Evolutionary conservation across 805 yeast species (phyloP).

Genomic region (Candida ovalis): DNA sequence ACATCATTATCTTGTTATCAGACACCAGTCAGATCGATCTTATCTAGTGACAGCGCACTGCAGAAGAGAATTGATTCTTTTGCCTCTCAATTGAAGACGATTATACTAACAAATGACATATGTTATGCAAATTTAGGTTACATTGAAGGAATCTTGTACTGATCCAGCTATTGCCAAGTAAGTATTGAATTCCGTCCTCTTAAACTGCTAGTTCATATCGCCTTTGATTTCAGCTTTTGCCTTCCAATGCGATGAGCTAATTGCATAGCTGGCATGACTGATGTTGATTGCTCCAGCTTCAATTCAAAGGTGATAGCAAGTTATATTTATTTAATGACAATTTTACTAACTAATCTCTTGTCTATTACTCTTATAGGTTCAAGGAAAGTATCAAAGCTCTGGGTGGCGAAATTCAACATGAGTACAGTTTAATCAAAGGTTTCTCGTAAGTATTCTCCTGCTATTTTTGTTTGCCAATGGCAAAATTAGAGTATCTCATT

Average conservation of each 20-base stretch:
- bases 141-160: conserved; percentile 35
- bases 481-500: no score
- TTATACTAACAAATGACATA: background rate
- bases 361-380: conserved; percentile 34
- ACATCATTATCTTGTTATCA: background rate
- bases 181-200: conserved; percentile 3
- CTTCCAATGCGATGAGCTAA: conserved; percentile 38
- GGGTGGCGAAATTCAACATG: conserved; percentile 62
- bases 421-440: conserved; percentile 64
- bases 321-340: background rate
- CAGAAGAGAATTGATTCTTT: no score
- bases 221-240: conserved; percentile 31
- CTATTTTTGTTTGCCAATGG: no score
- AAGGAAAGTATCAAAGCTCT: conserved; percentile 45
- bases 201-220: no score
- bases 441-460: conserved; percentile 38
- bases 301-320: background rate
- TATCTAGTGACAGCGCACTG: background rate
- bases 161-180: conserved; percentile 31
- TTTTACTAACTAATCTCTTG: background rate
- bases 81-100: no score
- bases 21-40: background rate
- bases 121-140: conserved; percentile 24
- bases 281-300: background rate
- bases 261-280: no score